Evolutionary conservation across 345 rosid genomes (phyloP).

Genomic region (Eucalyptus polyanthemos): DNA sequence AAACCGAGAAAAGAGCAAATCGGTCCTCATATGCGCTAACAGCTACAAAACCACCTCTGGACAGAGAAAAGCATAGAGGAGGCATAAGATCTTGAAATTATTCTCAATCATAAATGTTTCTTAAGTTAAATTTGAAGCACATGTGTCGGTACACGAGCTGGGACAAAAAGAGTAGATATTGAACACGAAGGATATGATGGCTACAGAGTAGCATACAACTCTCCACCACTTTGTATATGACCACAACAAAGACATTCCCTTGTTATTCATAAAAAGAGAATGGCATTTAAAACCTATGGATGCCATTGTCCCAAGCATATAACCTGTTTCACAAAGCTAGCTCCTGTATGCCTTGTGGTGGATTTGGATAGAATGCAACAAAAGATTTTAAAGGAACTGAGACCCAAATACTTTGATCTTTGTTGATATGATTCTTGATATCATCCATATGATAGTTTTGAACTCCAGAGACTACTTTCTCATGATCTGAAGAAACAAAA

Average conservation of each 20-base stretch:
- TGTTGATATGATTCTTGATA: not conserved
- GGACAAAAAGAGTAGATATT: not conserved
- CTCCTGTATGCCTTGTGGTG: not conserved
- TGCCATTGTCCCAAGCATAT: not conserved
- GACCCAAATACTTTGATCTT: not conserved
- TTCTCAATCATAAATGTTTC: not conserved
- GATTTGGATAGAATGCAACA: not conserved
- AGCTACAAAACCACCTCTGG: conserved; percentile 78
- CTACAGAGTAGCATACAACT: not conserved
- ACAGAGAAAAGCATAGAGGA: not conserved
- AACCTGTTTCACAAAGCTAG: not conserved
- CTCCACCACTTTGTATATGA: not conserved
- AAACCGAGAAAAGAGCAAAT: conserved; percentile 73
- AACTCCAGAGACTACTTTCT: not conserved
- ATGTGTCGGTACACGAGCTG: not conserved
- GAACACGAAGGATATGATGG: not conserved
- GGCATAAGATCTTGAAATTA: not conserved
- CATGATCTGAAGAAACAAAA: not conserved
- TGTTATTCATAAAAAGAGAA: not conserved
- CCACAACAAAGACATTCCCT: not conserved
- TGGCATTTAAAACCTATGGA: not conserved
- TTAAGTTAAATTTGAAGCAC: not conserved
- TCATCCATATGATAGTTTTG: not conserved
- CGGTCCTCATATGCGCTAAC: conserved; percentile 77
- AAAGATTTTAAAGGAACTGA: not conserved